Base-by-base conservation (phyloP, 257 asterid genomes). In the Handroanthus guayacan region DNA sequence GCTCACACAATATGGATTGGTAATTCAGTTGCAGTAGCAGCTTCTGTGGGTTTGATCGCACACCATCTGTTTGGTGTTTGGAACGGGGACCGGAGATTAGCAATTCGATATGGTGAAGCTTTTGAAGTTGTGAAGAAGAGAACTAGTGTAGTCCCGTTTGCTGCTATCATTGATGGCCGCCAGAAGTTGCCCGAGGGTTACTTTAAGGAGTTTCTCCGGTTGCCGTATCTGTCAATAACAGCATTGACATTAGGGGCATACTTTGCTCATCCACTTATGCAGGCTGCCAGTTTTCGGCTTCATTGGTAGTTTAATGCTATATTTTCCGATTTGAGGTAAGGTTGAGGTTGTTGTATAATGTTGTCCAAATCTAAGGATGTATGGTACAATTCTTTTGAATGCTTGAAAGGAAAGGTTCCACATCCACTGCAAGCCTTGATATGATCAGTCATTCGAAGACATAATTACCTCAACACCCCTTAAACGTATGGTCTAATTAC, bases 1-100 rank as follows among this genome's bases (percentile, higher is more conserved):
- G 99, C 97, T 48, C 99, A 93, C 88, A 89, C 96, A 38, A 58
- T 93, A 16, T 95, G 99, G 99, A 93, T 95, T 0, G 98, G 99
- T 57, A 95, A 95, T 57, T 93, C 98, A 39, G 99, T 95, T 38
- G 83, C 92, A 6, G 86, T 83, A 39, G 97, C 99, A 36, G 97
- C 98, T 52, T 95, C 99, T 31, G 77, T 82, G 45, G 99, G 99
- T 60, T 83, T 95, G 83, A 95, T 95, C 0, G 96, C 89, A 4
- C 99, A 95, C 90, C 99, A 95, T 82, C 80, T 95, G 13, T 91
- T 93, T 77, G 98, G 99, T 10, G 97, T 86, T 25, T 93, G 99
- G 99, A 95, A 90, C 67, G 99, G 99, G 31, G 99, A 95, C 80
- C 82, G 98, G 17, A 87, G 99, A 75, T 76, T 95, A 82, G 92